Percentiles rank a stretch among this genome's conserved stretches.
Conservation (phyloP, 2,329 filamentous ascomycete species). For the Falciphora oryzae region DNA sequence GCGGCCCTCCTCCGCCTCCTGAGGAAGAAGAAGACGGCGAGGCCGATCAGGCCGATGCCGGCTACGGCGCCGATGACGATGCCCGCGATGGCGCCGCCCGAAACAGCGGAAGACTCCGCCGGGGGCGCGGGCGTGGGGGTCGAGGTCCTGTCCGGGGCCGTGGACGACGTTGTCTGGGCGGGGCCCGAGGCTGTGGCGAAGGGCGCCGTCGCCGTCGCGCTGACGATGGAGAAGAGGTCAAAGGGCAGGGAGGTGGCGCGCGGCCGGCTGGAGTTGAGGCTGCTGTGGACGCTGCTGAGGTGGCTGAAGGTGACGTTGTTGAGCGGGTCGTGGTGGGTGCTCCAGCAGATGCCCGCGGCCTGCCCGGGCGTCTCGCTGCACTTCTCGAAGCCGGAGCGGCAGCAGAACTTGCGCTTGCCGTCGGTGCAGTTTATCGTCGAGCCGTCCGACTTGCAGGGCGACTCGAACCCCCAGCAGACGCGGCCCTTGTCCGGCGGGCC, state of each 20-base stretch:
- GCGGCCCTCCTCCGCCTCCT: neutral
- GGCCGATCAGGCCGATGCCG: neutral
- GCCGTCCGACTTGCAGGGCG: conserved; percentile 14
- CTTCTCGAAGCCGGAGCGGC: conserved; percentile 11
- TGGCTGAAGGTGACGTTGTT: conserved; percentile 13
- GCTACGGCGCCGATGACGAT: neutral
- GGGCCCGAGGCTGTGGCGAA: conserved; percentile 5
- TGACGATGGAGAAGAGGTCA: conserved; percentile 11
- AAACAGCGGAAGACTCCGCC: neutral
- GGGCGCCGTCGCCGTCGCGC: conserved; percentile 8
- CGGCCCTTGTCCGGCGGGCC: neutral
- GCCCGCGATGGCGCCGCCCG: conserved; percentile 1
- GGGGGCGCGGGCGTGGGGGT: too few species aligned
- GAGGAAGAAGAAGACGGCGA: neutral
- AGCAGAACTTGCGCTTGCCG: conserved; percentile 14
- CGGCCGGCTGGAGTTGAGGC: conserved; percentile 13
- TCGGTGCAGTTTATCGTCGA: conserved; percentile 16
- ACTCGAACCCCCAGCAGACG: conserved; percentile 16
- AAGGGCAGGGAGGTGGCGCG: conserved; percentile 15
- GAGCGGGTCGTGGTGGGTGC: conserved; percentile 14
- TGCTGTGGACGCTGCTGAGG: conserved; percentile 15
- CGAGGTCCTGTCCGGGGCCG: neutral
- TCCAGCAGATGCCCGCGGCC: conserved; percentile 17
- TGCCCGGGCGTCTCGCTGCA: conserved; percentile 15
- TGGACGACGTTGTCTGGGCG: neutral